Evolutionary conservation across 2,329 filamentous ascomycete genomes (phyloP).

Genomic region (Phialophora chinensis): DNA sequence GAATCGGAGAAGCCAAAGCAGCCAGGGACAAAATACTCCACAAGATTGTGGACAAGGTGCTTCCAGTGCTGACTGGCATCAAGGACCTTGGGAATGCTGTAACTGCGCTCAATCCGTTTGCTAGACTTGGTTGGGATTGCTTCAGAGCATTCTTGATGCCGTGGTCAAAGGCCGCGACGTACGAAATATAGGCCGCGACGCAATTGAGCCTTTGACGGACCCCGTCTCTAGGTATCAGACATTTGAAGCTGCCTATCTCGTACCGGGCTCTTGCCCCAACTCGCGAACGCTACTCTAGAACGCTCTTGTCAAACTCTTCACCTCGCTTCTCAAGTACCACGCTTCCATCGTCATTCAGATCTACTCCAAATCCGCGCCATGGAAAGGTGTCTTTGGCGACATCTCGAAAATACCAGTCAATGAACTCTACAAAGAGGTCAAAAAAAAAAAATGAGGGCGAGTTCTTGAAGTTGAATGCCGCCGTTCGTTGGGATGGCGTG

Average conservation of each 20-base stretch:
- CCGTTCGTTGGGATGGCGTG: background rate
- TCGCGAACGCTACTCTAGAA: background rate
- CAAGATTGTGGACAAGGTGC: background rate
- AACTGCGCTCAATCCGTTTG: background rate
- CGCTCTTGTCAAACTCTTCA: background rate
- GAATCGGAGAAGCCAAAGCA: background rate
- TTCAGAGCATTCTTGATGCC: background rate
- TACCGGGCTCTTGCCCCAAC: background rate
- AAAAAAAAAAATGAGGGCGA: background rate
- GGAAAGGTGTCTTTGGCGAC: background rate
- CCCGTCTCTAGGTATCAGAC: background rate
- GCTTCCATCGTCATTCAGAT: background rate
- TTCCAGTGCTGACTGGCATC: background rate
- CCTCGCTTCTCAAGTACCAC: background rate
- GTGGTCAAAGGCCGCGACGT: background rate
- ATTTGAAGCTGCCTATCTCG: background rate
- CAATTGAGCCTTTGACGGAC: background rate
- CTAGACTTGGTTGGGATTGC: background rate
- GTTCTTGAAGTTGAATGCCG: background rate
- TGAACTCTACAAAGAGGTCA: background rate
- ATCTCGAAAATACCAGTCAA: background rate
- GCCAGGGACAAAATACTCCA: background rate
- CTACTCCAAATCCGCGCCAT: background rate
- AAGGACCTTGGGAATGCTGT: background rate
- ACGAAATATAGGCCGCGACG: slow-evolving; percentile 58